Base-by-base conservation (phyloP, 768 basidiomycete species). In the Russula emetica region DNA sequence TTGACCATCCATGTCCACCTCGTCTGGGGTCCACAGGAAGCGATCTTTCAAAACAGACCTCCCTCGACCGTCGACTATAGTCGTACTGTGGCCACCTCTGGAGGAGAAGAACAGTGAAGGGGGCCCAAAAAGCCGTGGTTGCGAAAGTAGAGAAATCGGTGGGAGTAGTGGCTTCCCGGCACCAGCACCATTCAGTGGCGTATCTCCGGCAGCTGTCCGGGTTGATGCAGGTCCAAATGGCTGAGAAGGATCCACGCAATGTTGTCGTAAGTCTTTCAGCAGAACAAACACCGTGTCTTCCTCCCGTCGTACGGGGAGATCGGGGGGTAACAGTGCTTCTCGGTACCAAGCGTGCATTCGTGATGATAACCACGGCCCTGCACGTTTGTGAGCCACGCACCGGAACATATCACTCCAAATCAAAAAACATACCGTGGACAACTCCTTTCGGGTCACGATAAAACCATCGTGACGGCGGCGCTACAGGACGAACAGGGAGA, bases 281-380 rank as follows among this genome's bases (percentile, higher is more conserved):
- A 87, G 77, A 58, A 81, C 79, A 70, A 85, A 93, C 2, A 83
- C 84, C 0, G 77, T 69, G 45, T 92, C 91, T 69, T 87, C 86
- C 71, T 92, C 92, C 50, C 85, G 80, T 66, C 89, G 79, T 16
- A 93, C 85, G 4, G 92, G 92, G 9, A 94, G 82, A 70, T 92
- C 90, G 0, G 86, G 86, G 3, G 92, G 92, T 26, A 94, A 78
- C 22, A 92, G 73, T 10, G 88, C 89, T 65, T 94, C 92, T 70
- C 87, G 89, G 71, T 89, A 92, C 91, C 91, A 94, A 5, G 85
- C 82, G 71, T 93, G 90, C 91, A 94, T 94, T 52, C 92, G 78
- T 26, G 85, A 82, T n/a, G 88, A 80, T 71, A 89, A 90, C 92
- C 92, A 93, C 24, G 91, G 92, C 40, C 92, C 91, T 92, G 63